These are phyloP conservation scores for Pugionium dolabratum DNA, from an alignment of 345 rosid genomes.

Conservation along the genomic window DNA sequence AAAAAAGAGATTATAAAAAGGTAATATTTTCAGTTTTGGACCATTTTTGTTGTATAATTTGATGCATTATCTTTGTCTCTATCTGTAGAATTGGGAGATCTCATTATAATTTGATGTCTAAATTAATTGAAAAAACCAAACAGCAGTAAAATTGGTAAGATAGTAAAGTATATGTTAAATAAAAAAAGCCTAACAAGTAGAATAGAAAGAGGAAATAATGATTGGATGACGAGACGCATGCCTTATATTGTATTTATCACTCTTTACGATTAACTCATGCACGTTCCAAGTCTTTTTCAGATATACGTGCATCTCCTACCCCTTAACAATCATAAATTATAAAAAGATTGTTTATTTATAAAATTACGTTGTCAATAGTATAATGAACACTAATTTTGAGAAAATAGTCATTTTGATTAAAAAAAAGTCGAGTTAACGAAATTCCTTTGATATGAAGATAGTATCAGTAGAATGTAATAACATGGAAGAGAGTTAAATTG, in stretches of 20 bases:
- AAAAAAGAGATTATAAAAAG: conserved; percentile 19
- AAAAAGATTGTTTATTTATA: too few relatives aligned
- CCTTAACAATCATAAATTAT: too few relatives aligned
- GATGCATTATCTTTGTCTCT: conserved; percentile 16
- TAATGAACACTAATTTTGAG: too few relatives aligned
- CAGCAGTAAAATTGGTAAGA: too few relatives aligned
- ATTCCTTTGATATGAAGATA: not conserved
- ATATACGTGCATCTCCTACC: not conserved
- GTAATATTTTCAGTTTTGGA: conserved; percentile 20
- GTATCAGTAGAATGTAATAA: conserved; percentile 22
- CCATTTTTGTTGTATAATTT: conserved; percentile 15
- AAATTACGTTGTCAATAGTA: too few relatives aligned
- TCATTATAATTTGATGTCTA: not conserved
- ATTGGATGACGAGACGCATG: conserved; percentile 35
- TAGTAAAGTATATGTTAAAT: not conserved
- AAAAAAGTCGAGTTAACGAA: too few relatives aligned
- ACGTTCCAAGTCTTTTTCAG: not conserved
- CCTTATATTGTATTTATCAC: conserved; percentile 27
- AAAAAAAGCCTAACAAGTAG: not conserved
- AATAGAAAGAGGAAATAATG: conserved; percentile 7
- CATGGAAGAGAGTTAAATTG: conserved; percentile 21
- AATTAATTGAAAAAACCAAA: too few relatives aligned
- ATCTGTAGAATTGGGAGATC: conserved; percentile 11
- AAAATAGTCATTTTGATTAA: too few relatives aligned
- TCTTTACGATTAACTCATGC: conserved; percentile 25